Evolutionary conservation across 2,329 filamentous ascomycete genomes (phyloP), one percentile per base, ranked within the genome.

Genomic region (Fusarium sambucinum): DNA sequence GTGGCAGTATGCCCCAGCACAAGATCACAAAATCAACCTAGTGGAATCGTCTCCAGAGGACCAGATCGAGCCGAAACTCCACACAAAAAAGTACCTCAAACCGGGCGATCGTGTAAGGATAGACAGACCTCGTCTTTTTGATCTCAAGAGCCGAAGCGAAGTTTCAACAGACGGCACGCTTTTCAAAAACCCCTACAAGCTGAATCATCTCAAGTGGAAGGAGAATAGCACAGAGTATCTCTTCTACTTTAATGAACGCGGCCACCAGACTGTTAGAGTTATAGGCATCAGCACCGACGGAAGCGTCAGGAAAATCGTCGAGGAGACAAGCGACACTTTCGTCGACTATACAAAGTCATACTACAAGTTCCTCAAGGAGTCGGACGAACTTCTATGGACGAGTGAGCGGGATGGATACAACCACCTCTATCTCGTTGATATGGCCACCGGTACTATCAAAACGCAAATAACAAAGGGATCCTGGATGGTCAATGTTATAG

Each of bases 371-470:
- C 50, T 69, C 3, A 17, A 53, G 25, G 42, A 57, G 4, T 50
- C 53, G 1, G 25, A 69, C 6, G 74, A 77, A 32, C 57, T 77
- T 29, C 55, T 77, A 4, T 77, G 75, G 75, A 37, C 65, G 1
- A 75, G 74, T 16, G 76, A 77, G 35, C 63, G 75, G 8, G 71
- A 76, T 30, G 74, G 75, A 16, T 70, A 70, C 53, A 74, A 73
- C 9, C 75, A 77, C 19, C 50, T 77, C 1, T 77, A 77, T 30
- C 72, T 77, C 4, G 25, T 72, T 11, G 61, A 72, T 27, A 29
- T 67, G 4, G 6, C 19, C 2, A 55, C 44, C 6, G 70, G 64
- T 6, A 58, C 66, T 11, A 52, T 70, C 16, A 69, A 74, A 6
- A 57, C 37, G 1, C 75, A 75, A 41, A 66, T 77, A 5, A 77